Conservation (phyloP, 2,329 filamentous ascomycete genomes). For the Zarea fungicola region DNA sequence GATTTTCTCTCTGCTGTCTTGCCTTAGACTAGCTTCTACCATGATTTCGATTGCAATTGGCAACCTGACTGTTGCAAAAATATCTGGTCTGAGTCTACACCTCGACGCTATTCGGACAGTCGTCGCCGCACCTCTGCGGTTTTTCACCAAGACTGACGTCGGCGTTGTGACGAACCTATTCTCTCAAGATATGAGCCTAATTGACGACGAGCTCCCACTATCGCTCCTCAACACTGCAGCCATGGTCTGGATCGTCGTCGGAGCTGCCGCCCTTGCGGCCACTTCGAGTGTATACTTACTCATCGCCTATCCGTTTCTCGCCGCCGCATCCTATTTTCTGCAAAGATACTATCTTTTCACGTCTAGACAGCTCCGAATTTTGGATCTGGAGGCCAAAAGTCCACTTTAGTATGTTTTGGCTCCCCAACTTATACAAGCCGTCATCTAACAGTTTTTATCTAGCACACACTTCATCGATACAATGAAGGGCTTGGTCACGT, state of each 20-base stretch:
- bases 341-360: constrained; percentile 45
- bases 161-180: constrained; percentile 32
- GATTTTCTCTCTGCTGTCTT: constrained; percentile 18
- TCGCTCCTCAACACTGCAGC: constrained; percentile 26
- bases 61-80: constrained; percentile 5
- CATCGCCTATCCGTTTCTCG: constrained; percentile 45
- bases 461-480: constrained; percentile 47
- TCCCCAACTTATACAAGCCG: too few species aligned
- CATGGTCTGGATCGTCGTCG: constrained; percentile 37
- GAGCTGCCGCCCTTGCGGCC: constrained; percentile 43
- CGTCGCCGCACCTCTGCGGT: constrained; percentile 26
- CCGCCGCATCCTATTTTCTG: constrained; percentile 38
- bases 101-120: constrained; percentile 19
- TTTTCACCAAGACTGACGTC: constrained; percentile 29
- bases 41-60: constrained; percentile 16
- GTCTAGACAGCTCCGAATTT: constrained; percentile 44
- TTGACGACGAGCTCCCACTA: constrained; percentile 26
- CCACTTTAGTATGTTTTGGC: constrained; percentile 43
- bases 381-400: constrained; percentile 58
- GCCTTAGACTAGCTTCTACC: neutral
- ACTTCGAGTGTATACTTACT: constrained; percentile 38
- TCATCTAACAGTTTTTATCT: constrained; percentile 28
- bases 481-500: constrained; percentile 46
- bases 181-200: constrained; percentile 30
- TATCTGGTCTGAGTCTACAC: constrained; percentile 18